Evolutionary conservation across 2,329 filamentous ascomycete species (phyloP).

Genomic region (Emericellopsis atlantica): DNA sequence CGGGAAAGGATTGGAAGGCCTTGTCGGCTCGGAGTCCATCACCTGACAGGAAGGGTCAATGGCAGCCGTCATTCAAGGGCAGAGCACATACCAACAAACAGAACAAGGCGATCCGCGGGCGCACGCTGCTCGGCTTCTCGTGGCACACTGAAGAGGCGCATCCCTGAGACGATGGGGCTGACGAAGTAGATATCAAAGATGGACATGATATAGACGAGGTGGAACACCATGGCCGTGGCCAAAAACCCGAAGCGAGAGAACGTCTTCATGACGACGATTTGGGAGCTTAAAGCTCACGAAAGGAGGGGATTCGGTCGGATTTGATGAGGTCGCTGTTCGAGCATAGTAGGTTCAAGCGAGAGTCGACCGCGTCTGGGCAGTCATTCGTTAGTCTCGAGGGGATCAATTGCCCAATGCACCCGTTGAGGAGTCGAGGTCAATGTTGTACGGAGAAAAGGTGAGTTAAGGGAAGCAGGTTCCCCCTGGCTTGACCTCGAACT

Average conservation of each 20-base stretch:
- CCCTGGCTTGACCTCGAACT: too few species aligned
- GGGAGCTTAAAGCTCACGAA: neutral
- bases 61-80: neutral
- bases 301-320: neutral
- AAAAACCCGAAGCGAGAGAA: slow-evolving; percentile 67
- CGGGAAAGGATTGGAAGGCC: slow-evolving; percentile 84
- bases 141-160: slow-evolving; percentile 68
- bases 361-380: neutral
- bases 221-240: slow-evolving; percentile 80
- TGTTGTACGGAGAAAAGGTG: too few species aligned
- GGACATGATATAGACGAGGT: slow-evolving; percentile 84
- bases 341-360: neutral
- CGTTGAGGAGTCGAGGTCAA: too few species aligned
- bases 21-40: slow-evolving; percentile 96
- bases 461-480: too few species aligned
- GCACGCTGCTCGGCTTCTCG: slow-evolving; percentile 42
- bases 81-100: slow-evolving; percentile 68
- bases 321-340: neutral
- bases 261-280: slow-evolving; percentile 32
- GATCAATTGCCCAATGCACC: too few species aligned
- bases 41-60: slow-evolving; percentile 29
- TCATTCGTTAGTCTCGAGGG: too few species aligned
- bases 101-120: slow-evolving; percentile 78
- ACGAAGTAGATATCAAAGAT: slow-evolving; percentile 99
- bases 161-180: slow-evolving; percentile 91